Base-by-base conservation (phyloP, 139 green algal genomes). In the Coelastrella sp. region DNA sequence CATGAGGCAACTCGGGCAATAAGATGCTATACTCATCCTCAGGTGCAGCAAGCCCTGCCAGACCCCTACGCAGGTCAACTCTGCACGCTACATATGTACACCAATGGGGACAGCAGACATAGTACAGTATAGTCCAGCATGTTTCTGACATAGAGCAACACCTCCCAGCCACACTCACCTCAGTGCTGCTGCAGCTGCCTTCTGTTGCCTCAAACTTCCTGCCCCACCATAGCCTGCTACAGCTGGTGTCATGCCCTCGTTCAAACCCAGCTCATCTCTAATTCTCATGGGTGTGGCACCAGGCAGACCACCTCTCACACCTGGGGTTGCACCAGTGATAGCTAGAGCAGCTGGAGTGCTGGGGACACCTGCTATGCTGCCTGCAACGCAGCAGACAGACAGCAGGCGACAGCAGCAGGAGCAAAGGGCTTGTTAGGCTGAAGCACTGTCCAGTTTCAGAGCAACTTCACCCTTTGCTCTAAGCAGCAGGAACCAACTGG, bases 21-120 rank as follows among this genome's bases (percentile, higher is more conserved):
- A 93, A 93, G 10, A 99, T 91, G 87, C 94, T 88, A 92, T 99
- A 99, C 95, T 99, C 97, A 86, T 99, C 98, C 83, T 96, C 91
- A 7, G 98, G 98, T 16, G 91, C 91, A 10, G 98, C 98, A 86
- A 99, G 95, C 56, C 88, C 86, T 3, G 88, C 81, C 83, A 99
- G 80, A 99, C 91, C 19, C 95, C 90, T 83, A 1, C 93, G 92
- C 83, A 99, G 92, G 80, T 97, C 96, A 2, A 23, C 7, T 10
- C 78, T 77, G 58, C 71, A 71, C 16, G 16, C 4, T 20, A 47
- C 32, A 47, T 47, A 47, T 47, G 32, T 47, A 47, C 32, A 47
- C 32, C 32, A 47, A 47, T 47, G 32, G 32, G 32, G 32, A 47
- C 32, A 47, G 32, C 32, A 47, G 32, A 47, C 32, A 47, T 47